These are phyloP conservation scores for Penicillium occitanis DNA, from an alignment of 2,329 filamentous ascomycete genomes.

Conservation along the genomic window DNA sequence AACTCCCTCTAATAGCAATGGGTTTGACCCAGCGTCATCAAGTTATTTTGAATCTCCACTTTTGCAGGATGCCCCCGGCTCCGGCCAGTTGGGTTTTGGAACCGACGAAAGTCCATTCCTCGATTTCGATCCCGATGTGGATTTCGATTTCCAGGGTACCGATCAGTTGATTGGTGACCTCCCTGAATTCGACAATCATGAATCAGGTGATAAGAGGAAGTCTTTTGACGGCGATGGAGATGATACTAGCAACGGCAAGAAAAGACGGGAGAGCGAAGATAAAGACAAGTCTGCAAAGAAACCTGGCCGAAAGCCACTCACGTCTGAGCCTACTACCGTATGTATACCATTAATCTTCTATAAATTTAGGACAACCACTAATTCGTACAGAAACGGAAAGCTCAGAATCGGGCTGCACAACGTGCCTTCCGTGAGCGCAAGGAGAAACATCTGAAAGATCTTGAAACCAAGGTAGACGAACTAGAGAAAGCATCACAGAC, in stretches of 20 bases:
- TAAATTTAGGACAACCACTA: constrained; percentile 23
- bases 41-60: constrained; percentile 34
- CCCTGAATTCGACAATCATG: constrained; percentile 48
- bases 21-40: constrained; percentile 36
- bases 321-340: constrained; percentile 93
- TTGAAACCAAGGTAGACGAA: constrained; percentile 59
- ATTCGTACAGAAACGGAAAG: constrained; percentile 62
- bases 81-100: constrained; percentile 52
- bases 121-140: constrained; percentile 77
- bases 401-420: constrained; percentile 90
- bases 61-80: constrained; percentile 40
- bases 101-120: constrained; percentile 75
- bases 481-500: constrained; percentile 79
- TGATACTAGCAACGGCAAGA: constrained; percentile 63
- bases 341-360: constrained; percentile 43
- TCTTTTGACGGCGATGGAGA: constrained; percentile 61
- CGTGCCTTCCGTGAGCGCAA: constrained; percentile 92
- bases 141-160: constrained; percentile 66
- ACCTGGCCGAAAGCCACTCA: constrained; percentile 91
- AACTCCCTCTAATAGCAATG: constrained; percentile 36
- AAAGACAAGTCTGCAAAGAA: constrained; percentile 78
- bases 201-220: constrained; percentile 63
- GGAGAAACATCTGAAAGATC: constrained; percentile 66
- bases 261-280: constrained; percentile 75
- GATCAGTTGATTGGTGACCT: constrained; percentile 74